phyloP scores from a whole-genome alignment of 2,329 filamentous ascomycete genomes.

The Sarocladiaceae sp. region DNA sequence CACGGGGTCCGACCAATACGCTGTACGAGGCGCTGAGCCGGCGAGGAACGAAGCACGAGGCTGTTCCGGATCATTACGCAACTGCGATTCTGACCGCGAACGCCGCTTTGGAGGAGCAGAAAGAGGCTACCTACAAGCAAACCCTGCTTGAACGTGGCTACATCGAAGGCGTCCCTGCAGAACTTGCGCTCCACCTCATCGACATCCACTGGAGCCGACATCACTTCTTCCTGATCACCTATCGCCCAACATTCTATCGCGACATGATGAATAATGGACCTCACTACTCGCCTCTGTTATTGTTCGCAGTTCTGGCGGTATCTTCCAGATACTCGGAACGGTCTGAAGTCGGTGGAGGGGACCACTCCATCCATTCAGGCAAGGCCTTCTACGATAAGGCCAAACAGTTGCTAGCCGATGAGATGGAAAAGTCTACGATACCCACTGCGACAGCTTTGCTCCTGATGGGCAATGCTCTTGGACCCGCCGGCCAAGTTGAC shows the following conservation, averaged over 20 bases:
- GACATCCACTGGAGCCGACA: conserved; percentile 33
- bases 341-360: conserved; percentile 13
- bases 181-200: conserved; percentile 29
- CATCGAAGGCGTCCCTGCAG: conserved; percentile 19
- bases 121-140: not conserved
- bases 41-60: not conserved
- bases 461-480: conserved; percentile 18
- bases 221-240: conserved; percentile 31
- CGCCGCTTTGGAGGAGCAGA: not conserved
- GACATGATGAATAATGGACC: conserved; percentile 27
- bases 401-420: not conserved
- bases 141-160: not conserved
- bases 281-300: conserved; percentile 28
- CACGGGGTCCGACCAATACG: not conserved
- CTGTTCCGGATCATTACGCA: conserved; percentile 3
- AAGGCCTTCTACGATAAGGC: not conserved
- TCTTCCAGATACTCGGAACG: conserved; percentile 21
- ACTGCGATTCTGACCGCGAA: not conserved
- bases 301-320: conserved; percentile 29
- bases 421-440: conserved; percentile 16
- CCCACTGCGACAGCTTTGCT: conserved; percentile 21
- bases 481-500: conserved; percentile 1
- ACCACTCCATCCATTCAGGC: not conserved
- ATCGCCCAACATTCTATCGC: conserved; percentile 30
- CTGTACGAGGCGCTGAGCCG: not conserved